Conservation (phyloP, 164 flowering plant species). For the Magnolia changhungtana region DNA sequence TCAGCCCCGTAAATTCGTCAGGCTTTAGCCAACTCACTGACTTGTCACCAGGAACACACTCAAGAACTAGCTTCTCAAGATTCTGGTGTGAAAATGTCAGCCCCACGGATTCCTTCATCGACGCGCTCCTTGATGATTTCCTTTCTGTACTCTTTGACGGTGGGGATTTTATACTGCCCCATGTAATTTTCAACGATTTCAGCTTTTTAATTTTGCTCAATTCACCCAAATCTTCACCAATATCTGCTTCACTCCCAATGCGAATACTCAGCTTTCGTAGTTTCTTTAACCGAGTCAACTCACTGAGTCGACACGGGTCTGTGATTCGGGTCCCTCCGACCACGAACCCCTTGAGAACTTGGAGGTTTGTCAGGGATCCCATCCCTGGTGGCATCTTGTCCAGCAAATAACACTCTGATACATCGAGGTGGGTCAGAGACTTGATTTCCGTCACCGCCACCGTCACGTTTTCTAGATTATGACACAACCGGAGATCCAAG, state of each 20-base stretch:
- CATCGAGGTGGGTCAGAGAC: slow-evolving; percentile 41
- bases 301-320: slow-evolving; percentile 20
- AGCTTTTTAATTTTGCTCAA: too few relatives aligned
- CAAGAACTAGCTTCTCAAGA: slow-evolving; percentile 36
- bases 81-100: not conserved
- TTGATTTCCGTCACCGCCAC: slow-evolving; percentile 14
- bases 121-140: too few relatives aligned
- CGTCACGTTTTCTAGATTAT: slow-evolving; percentile 29
- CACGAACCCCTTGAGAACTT: slow-evolving; percentile 52
- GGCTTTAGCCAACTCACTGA: slow-evolving; percentile 27
- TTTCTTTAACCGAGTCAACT: slow-evolving; percentile 18
- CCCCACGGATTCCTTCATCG: not conserved
- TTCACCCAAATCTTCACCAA: too few relatives aligned
- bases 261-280: slow-evolving; percentile 33
- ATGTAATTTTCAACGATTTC: too few relatives aligned
- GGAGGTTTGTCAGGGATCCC: slow-evolving; percentile 20
- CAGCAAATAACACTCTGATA: slow-evolving; percentile 37
- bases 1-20: not conserved
- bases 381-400: slow-evolving; percentile 36
- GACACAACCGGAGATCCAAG: slow-evolving; percentile 42
- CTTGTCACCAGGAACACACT: slow-evolving; percentile 16
- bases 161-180: too few relatives aligned
- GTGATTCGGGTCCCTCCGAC: slow-evolving; percentile 1
- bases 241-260: slow-evolving; percentile 7
- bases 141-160: too few relatives aligned